Evolutionary conservation across 2,329 filamentous ascomycete species (phyloP).

Genomic region (Botrytis hyacinthi): DNA sequence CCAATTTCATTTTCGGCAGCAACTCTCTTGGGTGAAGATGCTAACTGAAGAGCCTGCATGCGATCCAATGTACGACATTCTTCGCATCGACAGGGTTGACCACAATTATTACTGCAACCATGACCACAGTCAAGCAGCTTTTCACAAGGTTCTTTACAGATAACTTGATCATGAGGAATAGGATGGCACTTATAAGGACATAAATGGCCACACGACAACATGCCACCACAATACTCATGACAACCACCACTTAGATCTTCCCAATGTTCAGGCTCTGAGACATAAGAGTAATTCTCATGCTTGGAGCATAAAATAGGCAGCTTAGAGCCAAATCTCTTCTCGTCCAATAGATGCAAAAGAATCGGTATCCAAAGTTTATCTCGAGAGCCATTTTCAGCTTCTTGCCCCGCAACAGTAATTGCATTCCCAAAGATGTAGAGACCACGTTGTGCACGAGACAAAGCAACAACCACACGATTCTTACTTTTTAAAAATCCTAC

Average conservation of each 20-base stretch:
- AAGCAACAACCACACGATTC: conserved; percentile 57
- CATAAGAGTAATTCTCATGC: conserved; percentile 52
- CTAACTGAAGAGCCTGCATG: neutral
- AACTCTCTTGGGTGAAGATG: neutral
- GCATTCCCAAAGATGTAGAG: conserved; percentile 85
- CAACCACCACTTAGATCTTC: conserved; percentile 52
- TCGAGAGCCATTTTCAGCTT: conserved; percentile 26
- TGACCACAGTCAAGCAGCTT: conserved; percentile 35
- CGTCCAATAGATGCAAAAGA: conserved; percentile 43
- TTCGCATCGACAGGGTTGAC: conserved; percentile 32
- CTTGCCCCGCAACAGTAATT: conserved; percentile 42
- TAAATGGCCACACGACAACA: conserved; percentile 35
- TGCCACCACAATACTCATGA: conserved; percentile 44
- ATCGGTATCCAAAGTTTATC: conserved; percentile 39
- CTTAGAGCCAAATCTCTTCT: conserved; percentile 38
- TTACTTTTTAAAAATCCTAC: conserved; percentile 73
- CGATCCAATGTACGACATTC: conserved; percentile 24
- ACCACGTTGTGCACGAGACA: conserved; percentile 70
- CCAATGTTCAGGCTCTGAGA: conserved; percentile 57
- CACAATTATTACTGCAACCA: conserved; percentile 32
- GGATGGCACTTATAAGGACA: conserved; percentile 37
- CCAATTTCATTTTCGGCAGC: neutral
- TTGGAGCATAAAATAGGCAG: conserved; percentile 63
- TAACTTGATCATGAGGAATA: conserved; percentile 30
- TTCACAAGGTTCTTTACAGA: conserved; percentile 33